Conservation (phyloP, 208 protist genomes). For the Leishmania amazonensis region DNA sequence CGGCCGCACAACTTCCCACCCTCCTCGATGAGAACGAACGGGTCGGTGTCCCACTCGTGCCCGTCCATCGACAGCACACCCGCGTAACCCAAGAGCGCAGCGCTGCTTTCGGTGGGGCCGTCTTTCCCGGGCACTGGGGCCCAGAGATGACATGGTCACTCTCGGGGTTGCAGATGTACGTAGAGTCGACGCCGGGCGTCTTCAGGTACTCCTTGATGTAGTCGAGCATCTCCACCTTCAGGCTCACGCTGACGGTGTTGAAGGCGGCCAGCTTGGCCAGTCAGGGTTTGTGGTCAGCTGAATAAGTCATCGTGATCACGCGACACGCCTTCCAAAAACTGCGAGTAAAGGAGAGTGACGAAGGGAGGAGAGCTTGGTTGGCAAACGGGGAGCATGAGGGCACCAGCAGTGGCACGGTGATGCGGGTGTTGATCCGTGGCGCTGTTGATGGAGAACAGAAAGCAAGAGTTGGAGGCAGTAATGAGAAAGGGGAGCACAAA, state of each 20-base stretch:
- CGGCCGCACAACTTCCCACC: slow-evolving; percentile 62
- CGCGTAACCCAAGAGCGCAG: slow-evolving; percentile 60
- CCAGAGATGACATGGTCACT: slow-evolving; percentile 56
- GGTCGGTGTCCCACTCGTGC: slow-evolving; percentile 61
- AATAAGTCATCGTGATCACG: background rate
- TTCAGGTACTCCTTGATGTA: slow-evolving; percentile 43
- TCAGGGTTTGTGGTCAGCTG: slow-evolving; percentile 29
- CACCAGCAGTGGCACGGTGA: background rate
- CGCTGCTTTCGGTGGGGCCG: slow-evolving; percentile 48
- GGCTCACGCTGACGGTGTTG: slow-evolving; percentile 50
- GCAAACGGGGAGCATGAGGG: background rate
- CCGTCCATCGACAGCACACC: slow-evolving; percentile 63
- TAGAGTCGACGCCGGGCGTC: slow-evolving; percentile 35
- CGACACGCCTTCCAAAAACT: background rate
- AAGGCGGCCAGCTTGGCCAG: slow-evolving; percentile 60
- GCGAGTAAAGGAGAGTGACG: background rate
- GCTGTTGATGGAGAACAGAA: background rate
- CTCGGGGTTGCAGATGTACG: slow-evolving; percentile 38
- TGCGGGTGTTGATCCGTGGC: background rate
- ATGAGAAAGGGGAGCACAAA: background rate
- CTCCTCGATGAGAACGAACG: slow-evolving; percentile 53
- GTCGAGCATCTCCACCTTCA: slow-evolving; percentile 44
- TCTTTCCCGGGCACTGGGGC: slow-evolving; percentile 49
- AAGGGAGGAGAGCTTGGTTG: background rate
- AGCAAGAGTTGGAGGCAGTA: background rate